A percentile compares a stretch with the other conserved stretches of the same genome.
Evolutionary conservation across 768 basidiomycete species (phyloP).

Genomic region (Hericium rajendrae): DNA sequence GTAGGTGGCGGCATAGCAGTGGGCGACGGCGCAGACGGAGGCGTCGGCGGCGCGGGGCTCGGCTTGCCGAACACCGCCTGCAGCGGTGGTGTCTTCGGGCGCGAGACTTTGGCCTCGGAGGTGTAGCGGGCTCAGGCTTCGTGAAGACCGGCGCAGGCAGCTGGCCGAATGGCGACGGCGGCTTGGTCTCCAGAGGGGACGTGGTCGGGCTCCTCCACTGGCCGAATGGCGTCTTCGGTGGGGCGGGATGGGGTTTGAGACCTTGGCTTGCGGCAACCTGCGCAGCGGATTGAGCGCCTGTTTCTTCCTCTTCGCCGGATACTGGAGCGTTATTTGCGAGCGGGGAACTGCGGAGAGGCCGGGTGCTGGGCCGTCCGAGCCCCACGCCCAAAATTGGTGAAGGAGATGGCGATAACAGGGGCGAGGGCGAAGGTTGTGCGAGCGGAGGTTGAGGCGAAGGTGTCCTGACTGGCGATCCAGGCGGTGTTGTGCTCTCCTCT

Average conservation of each 20-base stretch:
- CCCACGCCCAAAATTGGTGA: slow-evolving; percentile 39
- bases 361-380: slow-evolving; percentile 50
- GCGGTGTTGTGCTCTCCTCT: slow-evolving; percentile 45
- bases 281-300: slow-evolving; percentile 20
- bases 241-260: slow-evolving; percentile 28
- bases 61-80: not conserved
- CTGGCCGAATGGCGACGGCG: not conserved
- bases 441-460: slow-evolving; percentile 13
- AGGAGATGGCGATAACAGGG: slow-evolving; percentile 22
- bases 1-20: not conserved
- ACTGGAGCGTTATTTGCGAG: slow-evolving; percentile 45
- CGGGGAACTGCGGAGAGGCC: slow-evolving; percentile 70
- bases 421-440: slow-evolving; percentile 20
- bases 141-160: not conserved
- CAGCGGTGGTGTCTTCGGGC: slow-evolving; percentile 36
- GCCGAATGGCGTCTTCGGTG: slow-evolving; percentile 31
- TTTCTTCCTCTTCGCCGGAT: slow-evolving; percentile 34
- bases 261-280: not conserved
- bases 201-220: slow-evolving; percentile 3
- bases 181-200: not conserved
- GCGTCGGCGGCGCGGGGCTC: not conserved
- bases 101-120: slow-evolving; percentile 18
- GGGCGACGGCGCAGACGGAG: not conserved
- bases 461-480: slow-evolving; percentile 48
- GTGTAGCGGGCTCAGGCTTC: not conserved